phyloP scores from a whole-genome alignment of 768 basidiomycete species.

The Mycena vulgaris region DNA sequence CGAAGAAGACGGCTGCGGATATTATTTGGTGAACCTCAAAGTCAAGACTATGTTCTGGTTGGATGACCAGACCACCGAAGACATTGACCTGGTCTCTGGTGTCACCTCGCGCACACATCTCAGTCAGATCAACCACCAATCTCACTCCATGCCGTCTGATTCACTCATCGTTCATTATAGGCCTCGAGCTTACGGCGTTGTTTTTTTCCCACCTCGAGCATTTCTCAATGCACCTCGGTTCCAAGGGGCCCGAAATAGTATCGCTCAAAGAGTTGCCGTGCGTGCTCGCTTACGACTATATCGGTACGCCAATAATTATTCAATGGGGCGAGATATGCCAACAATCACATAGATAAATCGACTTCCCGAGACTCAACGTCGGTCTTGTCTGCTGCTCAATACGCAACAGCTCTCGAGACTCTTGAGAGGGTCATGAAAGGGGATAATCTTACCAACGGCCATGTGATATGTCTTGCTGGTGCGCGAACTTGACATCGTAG shows the following conservation, averaged over 20 bases:
- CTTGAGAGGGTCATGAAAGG: conserved; percentile 46
- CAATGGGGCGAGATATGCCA: neutral
- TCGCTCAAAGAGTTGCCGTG: conserved; percentile 62
- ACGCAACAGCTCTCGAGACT: conserved; percentile 61
- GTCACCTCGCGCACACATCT: conserved; percentile 66
- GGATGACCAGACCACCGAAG: conserved; percentile 56
- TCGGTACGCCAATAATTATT: conserved; percentile 54
- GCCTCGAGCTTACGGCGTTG: conserved; percentile 56
- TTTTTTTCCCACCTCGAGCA: conserved; percentile 77
- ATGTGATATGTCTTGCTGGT: conserved; percentile 61
- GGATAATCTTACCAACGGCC: conserved; percentile 55
- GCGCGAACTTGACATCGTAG: conserved; percentile 25
- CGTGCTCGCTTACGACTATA: conserved; percentile 67
- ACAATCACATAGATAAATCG: conserved; percentile 61
- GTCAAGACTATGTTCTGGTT: conserved; percentile 68
- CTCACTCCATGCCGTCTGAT: neutral
- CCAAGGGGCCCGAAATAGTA: conserved; percentile 45
- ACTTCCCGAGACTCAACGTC: conserved; percentile 74
- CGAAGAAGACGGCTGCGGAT: conserved; percentile 59
- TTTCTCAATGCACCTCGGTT: conserved; percentile 65
- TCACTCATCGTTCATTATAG: neutral
- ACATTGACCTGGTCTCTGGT: conserved; percentile 58
- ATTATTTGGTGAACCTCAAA: conserved; percentile 70
- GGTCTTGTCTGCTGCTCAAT: conserved; percentile 64
- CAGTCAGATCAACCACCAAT: conserved; percentile 56